A percentile compares a stretch with the other conserved stretches of the same genome.
Evolutionary conservation across 164 flowering plant genomes (phyloP).

Genomic region (Magnolia kwangsiensis): DNA sequence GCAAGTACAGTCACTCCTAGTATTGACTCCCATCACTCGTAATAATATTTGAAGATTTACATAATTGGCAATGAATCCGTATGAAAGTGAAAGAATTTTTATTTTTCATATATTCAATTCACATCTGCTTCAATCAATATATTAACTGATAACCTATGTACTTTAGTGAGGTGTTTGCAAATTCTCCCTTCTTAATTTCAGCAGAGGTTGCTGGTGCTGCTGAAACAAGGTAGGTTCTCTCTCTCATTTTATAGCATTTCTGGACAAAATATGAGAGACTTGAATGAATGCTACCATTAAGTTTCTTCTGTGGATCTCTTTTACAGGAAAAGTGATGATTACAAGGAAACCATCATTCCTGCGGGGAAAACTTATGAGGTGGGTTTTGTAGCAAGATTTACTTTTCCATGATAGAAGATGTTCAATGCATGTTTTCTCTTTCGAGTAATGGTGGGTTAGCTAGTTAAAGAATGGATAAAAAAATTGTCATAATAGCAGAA

Average conservation of each 20-base stretch:
- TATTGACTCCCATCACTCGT: background rate
- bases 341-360: constrained; percentile 64
- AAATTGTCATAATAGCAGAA: background rate
- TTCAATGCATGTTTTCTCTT: background rate
- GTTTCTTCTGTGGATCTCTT: constrained; percentile 2
- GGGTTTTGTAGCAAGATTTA: constrained; percentile 14
- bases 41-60: background rate
- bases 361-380: constrained; percentile 91
- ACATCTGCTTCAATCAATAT: background rate
- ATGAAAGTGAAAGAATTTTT: background rate
- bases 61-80: background rate
- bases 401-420: background rate
- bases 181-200: constrained; percentile 90
- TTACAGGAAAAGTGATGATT: constrained; percentile 63
- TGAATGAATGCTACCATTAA: background rate
- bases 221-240: constrained; percentile 43
- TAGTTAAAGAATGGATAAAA: too few relatives aligned
- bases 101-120: background rate
- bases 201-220: constrained; percentile 74
- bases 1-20: background rate
- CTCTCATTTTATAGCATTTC: background rate
- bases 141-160: background rate
- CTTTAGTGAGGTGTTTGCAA: constrained; percentile 77
- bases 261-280: background rate
- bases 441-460: background rate